Evolutionary conservation across 495 filamentous ascomycete species (phyloP).

Genomic region (Talaromyces thailandensis): DNA sequence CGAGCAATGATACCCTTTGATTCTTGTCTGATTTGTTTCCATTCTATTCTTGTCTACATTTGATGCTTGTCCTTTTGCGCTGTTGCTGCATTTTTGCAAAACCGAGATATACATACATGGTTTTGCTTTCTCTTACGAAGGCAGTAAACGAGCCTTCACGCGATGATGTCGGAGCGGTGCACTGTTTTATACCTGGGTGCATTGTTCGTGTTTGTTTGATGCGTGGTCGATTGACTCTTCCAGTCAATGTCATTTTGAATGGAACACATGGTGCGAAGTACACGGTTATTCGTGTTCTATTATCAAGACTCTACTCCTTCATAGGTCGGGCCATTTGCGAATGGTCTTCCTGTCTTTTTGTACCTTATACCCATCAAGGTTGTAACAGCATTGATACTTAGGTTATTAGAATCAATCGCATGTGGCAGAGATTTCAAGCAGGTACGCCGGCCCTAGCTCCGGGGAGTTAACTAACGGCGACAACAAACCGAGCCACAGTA

Average conservation of each 20-base stretch:
- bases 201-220: neutral
- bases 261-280: neutral
- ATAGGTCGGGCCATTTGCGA: neutral
- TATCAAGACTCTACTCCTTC: neutral
- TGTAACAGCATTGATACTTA: neutral
- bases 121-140: conserved; percentile 4
- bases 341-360: neutral
- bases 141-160: conserved; percentile 18
- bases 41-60: conserved; percentile 11
- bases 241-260: neutral
- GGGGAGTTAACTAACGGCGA: too few species aligned
- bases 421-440: too few species aligned
- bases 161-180: conserved; percentile 4
- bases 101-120: neutral
- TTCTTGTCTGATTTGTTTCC: conserved; percentile 17
- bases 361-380: neutral
- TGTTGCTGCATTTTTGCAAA: conserved; percentile 10
- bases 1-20: conserved; percentile 38
- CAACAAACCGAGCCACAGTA: too few species aligned
- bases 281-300: neutral
- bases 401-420: too few species aligned
- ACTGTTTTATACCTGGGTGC: conserved; percentile 9
- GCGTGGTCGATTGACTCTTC: neutral
- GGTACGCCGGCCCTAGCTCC: too few species aligned
- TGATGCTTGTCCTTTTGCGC: conserved; percentile 6